phyloP scores from a whole-genome alignment of 176 grass and related monocot species.

The Echinochloa phyllopogon region DNA sequence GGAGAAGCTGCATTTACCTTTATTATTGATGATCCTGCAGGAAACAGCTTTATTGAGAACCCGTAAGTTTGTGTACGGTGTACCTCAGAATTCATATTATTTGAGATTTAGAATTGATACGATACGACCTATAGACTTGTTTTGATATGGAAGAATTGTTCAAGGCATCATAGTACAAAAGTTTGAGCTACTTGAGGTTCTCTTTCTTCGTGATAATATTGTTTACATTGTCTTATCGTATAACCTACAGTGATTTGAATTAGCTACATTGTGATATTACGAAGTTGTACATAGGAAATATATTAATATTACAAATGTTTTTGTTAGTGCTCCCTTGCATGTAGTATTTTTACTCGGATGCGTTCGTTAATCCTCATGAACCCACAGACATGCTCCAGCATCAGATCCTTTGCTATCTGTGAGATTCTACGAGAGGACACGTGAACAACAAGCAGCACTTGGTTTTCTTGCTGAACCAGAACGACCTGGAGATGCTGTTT shows the following conservation, averaged over 20 bases:
- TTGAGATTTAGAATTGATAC: conserved; percentile 2
- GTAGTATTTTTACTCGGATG: not conserved
- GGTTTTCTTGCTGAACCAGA: conserved; percentile 88
- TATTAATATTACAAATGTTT: not conserved
- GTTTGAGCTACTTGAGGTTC: not conserved
- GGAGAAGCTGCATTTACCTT: conserved; percentile 79
- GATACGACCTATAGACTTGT: not conserved
- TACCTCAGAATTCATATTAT: conserved; percentile 12
- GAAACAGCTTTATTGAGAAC: conserved; percentile 97
- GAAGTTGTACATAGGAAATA: not conserved
- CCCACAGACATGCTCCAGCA: conserved; percentile 68
- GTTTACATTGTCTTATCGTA: not conserved
- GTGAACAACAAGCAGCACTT: conserved; percentile 73
- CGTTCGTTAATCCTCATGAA: conserved; percentile 9
- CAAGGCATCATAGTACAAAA: not conserved
- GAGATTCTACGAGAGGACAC: conserved; percentile 84
- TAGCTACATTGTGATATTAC: not conserved
- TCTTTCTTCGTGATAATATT: conserved; percentile 17
- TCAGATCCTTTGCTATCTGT: conserved; percentile 77
- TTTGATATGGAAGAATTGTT: conserved; percentile 7
- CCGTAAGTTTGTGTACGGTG: conserved; percentile 62
- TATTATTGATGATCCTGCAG: conserved; percentile 88
- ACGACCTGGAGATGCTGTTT: conserved; percentile 51
- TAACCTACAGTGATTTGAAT: conserved; percentile 10
- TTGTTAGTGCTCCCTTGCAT: not conserved